Evolutionary conservation across 495 filamentous ascomycete genomes (phyloP).

Genomic region (Podospora bellae-mahoneyi): DNA sequence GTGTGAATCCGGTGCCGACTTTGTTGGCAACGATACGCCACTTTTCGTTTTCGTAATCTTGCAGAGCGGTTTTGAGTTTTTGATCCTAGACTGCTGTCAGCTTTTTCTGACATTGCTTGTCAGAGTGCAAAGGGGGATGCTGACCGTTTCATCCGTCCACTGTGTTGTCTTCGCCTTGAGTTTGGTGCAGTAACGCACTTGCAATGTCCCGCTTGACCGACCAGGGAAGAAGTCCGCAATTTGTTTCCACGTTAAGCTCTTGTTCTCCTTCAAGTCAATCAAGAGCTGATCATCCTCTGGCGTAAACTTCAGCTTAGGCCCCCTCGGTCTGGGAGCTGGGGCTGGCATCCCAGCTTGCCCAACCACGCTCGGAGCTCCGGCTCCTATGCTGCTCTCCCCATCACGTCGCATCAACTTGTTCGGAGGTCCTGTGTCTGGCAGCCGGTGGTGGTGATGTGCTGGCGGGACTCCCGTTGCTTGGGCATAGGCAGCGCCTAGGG

Average conservation of each 20-base stretch:
- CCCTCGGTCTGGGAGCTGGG: conserved; percentile 70
- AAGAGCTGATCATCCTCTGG: conserved; percentile 81
- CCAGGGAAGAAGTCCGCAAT: conserved; percentile 93
- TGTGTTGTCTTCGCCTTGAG: conserved; percentile 86
- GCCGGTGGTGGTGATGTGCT: conserved; percentile 69
- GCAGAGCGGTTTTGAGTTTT: conserved; percentile 71
- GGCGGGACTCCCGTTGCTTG: conserved; percentile 39
- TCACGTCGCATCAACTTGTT: conserved; percentile 55
- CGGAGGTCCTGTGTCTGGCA: conserved; percentile 62
- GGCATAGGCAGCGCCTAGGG: conserved; percentile 43
- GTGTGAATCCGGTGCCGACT: conserved; percentile 79
- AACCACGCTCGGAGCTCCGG: conserved; percentile 66
- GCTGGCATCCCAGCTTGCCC: conserved; percentile 79
- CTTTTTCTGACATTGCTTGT: conserved; percentile 1
- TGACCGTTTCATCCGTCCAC: conserved; percentile 89
- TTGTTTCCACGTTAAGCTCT: conserved; percentile 91
- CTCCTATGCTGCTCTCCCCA: conserved; percentile 43
- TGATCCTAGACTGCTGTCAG: conserved; percentile 57
- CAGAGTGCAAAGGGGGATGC: conserved; percentile 29
- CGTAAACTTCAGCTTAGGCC: conserved; percentile 86
- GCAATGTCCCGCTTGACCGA: conserved; percentile 78
- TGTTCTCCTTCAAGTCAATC: conserved; percentile 87
- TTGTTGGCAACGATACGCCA: conserved; percentile 87
- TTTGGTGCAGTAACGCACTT: conserved; percentile 92
- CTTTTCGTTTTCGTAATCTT: conserved; percentile 85